phyloP scores from a whole-genome alignment of 2,329 filamentous ascomycete species.

The Sporothrix brunneoviolacea region DNA sequence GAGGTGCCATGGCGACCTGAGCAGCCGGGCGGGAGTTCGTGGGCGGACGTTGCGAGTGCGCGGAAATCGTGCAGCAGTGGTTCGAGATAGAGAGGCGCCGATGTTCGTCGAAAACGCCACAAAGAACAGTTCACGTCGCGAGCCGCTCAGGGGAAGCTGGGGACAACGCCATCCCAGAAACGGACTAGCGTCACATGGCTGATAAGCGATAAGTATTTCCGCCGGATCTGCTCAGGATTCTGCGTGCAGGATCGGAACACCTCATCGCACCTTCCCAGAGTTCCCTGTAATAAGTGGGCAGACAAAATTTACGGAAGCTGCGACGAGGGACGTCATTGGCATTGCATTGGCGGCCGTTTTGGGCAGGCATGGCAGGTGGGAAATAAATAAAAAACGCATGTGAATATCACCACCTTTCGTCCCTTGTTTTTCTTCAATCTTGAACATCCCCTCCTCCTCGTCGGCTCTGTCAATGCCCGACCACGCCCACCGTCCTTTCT shows the following conservation, averaged over 20 bases:
- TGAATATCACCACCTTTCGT: too few species aligned
- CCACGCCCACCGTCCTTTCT: neutral
- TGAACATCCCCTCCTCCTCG: neutral
- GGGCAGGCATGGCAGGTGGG: too few species aligned
- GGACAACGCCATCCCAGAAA: neutral
- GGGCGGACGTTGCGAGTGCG: too few species aligned
- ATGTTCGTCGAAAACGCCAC: neutral
- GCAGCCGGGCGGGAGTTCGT: neutral
- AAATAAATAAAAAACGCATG: too few species aligned
- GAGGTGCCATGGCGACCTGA: slow-evolving; percentile 15
- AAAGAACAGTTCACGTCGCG: slow-evolving; percentile 12
- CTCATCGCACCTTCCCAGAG: too few species aligned
- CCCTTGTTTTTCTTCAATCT: too few species aligned
- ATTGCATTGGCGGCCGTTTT: neutral
- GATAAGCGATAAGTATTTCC: slow-evolving; percentile 5
- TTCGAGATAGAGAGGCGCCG: neutral
- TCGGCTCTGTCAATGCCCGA: neutral
- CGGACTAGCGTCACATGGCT: neutral
- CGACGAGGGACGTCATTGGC: neutral
- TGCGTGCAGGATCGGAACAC: too few species aligned
- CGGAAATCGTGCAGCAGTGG: neutral
- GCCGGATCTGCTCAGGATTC: too few species aligned
- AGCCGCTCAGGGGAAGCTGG: slow-evolving; percentile 6
- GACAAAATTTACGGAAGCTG: too few species aligned
- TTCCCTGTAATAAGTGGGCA: too few species aligned